These are phyloP conservation scores for Candida multigemmis DNA, from an alignment of 805 yeast genomes.

Conservation along the genomic window DNA sequence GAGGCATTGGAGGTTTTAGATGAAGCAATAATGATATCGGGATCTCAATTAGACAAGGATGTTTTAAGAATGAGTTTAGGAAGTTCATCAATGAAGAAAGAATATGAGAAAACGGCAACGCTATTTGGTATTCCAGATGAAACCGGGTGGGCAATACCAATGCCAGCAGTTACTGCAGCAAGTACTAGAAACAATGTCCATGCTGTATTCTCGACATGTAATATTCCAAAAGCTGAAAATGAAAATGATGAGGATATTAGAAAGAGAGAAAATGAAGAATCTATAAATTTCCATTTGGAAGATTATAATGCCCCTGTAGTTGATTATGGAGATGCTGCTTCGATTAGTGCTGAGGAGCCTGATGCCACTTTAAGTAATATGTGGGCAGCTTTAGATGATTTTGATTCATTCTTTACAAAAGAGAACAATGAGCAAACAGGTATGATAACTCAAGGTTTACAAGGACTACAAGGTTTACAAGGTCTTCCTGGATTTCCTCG, in stretches of 20 bases:
- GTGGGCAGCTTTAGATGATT: conserved; percentile 87
- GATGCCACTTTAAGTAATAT: conserved; percentile 78
- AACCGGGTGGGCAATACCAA: conserved; percentile 94
- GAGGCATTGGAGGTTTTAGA: conserved; percentile 86
- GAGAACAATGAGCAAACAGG: conserved; percentile 11
- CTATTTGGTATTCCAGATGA: conserved; percentile 92
- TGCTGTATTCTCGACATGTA: conserved; percentile 86
- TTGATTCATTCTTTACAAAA: conserved; percentile 81
- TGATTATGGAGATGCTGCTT: conserved; percentile 35
- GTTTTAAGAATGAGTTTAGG: conserved; percentile 89
- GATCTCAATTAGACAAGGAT: conserved; percentile 84
- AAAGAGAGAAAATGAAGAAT: conserved; percentile 28
- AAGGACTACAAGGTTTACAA: too few species aligned
- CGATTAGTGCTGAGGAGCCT: conserved; percentile 46
- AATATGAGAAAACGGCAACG: conserved; percentile 79
- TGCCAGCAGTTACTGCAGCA: conserved; percentile 88
- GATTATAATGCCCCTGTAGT: conserved; percentile 36
- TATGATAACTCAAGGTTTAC: too few species aligned
- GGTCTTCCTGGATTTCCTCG: too few species aligned
- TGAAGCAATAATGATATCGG: conserved; percentile 76
- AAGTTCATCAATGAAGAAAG: conserved; percentile 65
- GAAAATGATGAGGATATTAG: conserved; percentile 24
- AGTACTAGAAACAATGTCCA: conserved; percentile 89
- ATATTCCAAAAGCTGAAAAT: conserved; percentile 16
- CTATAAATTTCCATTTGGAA: conserved; percentile 50